phyloP scores from a whole-genome alignment of 768 basidiomycete species.

The Russula emetica region DNA sequence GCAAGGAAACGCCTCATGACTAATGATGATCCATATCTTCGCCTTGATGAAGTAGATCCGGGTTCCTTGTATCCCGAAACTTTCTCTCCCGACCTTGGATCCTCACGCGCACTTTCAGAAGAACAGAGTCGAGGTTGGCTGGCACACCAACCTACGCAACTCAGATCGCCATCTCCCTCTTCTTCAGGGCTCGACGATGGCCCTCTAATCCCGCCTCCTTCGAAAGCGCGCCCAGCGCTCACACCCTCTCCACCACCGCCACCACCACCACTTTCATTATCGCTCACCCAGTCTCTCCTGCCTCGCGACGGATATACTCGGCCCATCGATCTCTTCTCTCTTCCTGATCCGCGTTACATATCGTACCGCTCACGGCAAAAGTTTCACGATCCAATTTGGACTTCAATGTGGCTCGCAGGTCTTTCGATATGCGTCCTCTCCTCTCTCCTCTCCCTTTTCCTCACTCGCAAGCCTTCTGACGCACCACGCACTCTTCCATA shows the following conservation, averaged over 20 bases:
- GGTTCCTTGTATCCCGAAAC: constrained; percentile 37
- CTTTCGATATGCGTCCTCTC: constrained; percentile 58
- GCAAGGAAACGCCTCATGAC: constrained; percentile 39
- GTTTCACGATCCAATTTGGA: constrained; percentile 73
- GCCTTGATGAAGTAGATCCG: constrained; percentile 63
- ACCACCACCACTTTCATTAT: constrained; percentile 48
- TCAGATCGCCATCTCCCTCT: constrained; percentile 45
- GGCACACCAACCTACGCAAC: constrained; percentile 69
- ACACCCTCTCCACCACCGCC: constrained; percentile 46
- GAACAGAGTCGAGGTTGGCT: constrained; percentile 56
- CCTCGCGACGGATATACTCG: constrained; percentile 65
- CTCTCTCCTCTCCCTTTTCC: constrained; percentile 61
- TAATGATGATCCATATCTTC: constrained; percentile 74
- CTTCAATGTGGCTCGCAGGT: constrained; percentile 57
- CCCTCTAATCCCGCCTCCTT: constrained; percentile 45
- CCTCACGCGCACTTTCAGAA: constrained; percentile 34
- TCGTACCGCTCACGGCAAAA: constrained; percentile 55
- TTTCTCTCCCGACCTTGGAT: constrained; percentile 39
- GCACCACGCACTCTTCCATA: constrained; percentile 47
- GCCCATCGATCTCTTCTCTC: constrained; percentile 64
- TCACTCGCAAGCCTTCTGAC: constrained; percentile 43
- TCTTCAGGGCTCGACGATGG: constrained; percentile 40
- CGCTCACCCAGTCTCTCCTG: constrained; percentile 74
- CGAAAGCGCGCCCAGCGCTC: constrained; percentile 36
- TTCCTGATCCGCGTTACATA: constrained; percentile 72